Percentiles rank a stretch among this genome's conserved stretches.
These are phyloP conservation scores for Penicillium occitanis DNA, from an alignment of 2,329 filamentous ascomycete species.

Conservation along the genomic window DNA sequence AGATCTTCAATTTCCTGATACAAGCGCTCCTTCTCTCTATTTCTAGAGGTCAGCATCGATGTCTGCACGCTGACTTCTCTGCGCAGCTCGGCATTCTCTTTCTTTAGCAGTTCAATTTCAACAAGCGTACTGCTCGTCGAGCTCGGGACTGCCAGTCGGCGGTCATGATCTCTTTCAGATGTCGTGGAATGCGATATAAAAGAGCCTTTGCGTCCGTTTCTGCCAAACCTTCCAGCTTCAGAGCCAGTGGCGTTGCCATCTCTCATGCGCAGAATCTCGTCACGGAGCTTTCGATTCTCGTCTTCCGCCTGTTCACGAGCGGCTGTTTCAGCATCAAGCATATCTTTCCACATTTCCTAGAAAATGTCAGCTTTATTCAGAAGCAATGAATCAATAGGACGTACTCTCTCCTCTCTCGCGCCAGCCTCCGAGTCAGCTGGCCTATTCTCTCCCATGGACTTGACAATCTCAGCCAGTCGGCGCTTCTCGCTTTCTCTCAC, in stretches of 20 bases:
- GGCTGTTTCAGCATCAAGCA: constrained; percentile 87
- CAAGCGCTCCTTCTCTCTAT: constrained; percentile 88
- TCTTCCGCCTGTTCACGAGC: constrained; percentile 87
- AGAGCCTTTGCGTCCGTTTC: constrained; percentile 38
- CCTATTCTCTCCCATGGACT: constrained; percentile 58
- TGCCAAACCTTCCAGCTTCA: constrained; percentile 33
- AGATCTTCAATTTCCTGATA: constrained; percentile 97
- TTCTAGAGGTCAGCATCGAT: constrained; percentile 94
- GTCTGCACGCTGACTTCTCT: constrained; percentile 93
- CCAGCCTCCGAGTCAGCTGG: constrained; percentile 51
- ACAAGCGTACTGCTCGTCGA: constrained; percentile 69
- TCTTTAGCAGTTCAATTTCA: constrained; percentile 79
- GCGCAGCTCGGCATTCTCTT: constrained; percentile 88
- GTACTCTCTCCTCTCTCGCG: constrained; percentile 48
- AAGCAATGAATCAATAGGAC: constrained; percentile 24
- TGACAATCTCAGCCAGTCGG: constrained; percentile 78
- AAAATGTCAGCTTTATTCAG: constrained; percentile 22
- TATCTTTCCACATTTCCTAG: constrained; percentile 88
- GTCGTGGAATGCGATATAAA: constrained; percentile 39
- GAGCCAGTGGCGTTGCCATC: constrained; percentile 34
- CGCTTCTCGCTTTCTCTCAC: constrained; percentile 81
- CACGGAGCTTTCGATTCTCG: constrained; percentile 77
- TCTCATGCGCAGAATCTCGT: constrained; percentile 74
- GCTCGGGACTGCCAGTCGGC: constrained; percentile 52
- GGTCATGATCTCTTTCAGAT: constrained; percentile 32